Evolutionary conservation across 441 rosid species (phyloP), one percentile per base, ranked within the genome.

Genomic region (Syzygium malaccense): DNA sequence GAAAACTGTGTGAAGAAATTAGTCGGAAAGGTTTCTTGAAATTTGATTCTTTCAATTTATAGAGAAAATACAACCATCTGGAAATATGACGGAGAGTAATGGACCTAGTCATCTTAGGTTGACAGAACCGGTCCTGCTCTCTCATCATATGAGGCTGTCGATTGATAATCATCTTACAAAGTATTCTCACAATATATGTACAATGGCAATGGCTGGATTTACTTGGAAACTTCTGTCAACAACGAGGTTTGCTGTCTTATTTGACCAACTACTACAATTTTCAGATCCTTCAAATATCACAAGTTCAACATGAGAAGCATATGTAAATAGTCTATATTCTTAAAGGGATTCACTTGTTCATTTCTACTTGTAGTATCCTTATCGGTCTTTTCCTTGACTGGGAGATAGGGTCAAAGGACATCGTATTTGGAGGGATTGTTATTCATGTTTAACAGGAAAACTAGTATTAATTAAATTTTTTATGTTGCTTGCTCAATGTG

Each of bases 1-100:
- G 30, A 5, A 26, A 26, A 26, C 6, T 58, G 30, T 6, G 13
- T 26, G 1, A 28, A 58, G 66, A 58, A 30, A 0, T 58, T 58
- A 58, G 5, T 25, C 12, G 5, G 13, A 26, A 26, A 58, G 0
- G 15, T 58, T 53, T 14, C 55, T 53, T 14, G 55, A 45, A 45
- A 45, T 45, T 45, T 45, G 2, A 45, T 45, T 58, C 0, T 58
- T 6, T 58, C 17, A 5, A 0, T 26, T 58, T 26, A 0, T 58
- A 26, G 30, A 26, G 30, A 58, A 58, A 58, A 58, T 58, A 13
- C 1, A 58, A 58, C 12, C 13, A 28, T 28, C 15, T 58, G 8
- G 30, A 58, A 58, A 28, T 28, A 58, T 2, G 66, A 56, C 9
- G 60, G 23, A 58, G 8, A 58, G 6, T 26, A 60, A 62, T 62